A percentile compares a stretch with the other conserved stretches of the same genome.
Evolutionary conservation across 75 land plant species (phyloP).

Genomic region (Pseudotsuga menziesii): DNA sequence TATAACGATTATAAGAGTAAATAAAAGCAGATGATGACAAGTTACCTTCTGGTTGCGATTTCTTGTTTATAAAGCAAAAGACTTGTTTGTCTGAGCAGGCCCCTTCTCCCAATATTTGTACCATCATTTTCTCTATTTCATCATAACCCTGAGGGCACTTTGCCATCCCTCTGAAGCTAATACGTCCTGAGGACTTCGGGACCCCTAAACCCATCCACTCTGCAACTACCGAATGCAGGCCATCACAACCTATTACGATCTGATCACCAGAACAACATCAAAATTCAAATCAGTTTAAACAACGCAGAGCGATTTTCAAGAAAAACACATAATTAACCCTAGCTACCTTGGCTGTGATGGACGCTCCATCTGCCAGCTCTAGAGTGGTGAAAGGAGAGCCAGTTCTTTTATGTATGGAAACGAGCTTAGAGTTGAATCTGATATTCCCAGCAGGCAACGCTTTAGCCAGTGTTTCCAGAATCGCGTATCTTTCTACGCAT

Average conservation of each 20-base stretch:
- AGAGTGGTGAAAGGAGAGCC: conserved; percentile 8
- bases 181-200: conserved; percentile 22
- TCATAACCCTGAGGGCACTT: conserved; percentile 36
- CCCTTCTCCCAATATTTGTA: neutral
- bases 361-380: conserved; percentile 37
- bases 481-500: conserved; percentile 38
- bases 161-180: conserved; percentile 34
- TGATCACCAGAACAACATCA: neutral
- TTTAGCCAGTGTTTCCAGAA: conserved; percentile 46
- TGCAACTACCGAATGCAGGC: conserved; percentile 53
- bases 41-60: conserved; percentile 1
- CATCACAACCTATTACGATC: conserved; percentile 60
- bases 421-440: conserved; percentile 27
- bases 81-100: conserved; percentile 12
- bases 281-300: too few relatives aligned
- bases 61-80: conserved; percentile 36
- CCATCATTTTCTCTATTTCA: too few relatives aligned
- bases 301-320: too few relatives aligned
- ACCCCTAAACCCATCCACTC: conserved; percentile 28
- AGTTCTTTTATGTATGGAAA: neutral
- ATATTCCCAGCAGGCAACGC: conserved; percentile 39
- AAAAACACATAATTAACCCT: neutral
- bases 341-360: conserved; percentile 51
- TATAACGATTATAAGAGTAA: too few relatives aligned
- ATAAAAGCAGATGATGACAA: neutral